Evolutionary conservation across 306 rosid species (phyloP).

Genomic region (Inga laurina): DNA sequence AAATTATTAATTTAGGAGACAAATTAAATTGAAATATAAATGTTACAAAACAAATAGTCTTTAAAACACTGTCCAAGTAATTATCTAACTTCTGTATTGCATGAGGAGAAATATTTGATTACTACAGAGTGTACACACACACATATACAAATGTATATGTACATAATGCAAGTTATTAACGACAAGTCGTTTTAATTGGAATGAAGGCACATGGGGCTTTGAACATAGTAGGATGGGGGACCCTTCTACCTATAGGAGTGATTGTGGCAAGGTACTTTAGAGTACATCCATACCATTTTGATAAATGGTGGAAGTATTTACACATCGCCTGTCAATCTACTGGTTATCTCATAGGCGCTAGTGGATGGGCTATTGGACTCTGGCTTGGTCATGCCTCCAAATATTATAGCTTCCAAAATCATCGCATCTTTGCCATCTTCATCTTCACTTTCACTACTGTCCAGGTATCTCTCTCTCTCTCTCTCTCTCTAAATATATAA

Average conservation of each 20-base stretch:
- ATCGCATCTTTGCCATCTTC: conserved; percentile 54
- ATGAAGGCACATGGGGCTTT: conserved; percentile 76
- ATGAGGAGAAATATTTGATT: not conserved
- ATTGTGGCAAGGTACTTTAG: conserved; percentile 65
- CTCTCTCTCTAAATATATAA: not conserved
- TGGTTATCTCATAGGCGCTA: conserved; percentile 57
- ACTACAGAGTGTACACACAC: not conserved
- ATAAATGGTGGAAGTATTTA: conserved; percentile 15
- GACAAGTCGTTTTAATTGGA: not conserved
- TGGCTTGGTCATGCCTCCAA: conserved; percentile 70
- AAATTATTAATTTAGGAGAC: no score
- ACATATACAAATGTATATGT: no score
- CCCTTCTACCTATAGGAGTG: conserved; percentile 66
- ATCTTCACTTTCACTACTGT: conserved; percentile 65
- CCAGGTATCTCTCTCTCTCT: conserved; percentile 44
- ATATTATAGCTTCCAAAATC: conserved; percentile 53
- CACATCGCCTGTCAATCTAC: conserved; percentile 51
- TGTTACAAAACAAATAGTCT: not conserved
- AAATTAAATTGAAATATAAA: no score
- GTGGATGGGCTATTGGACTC: conserved; percentile 70
- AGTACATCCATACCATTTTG: conserved; percentile 26
- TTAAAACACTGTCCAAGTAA: not conserved
- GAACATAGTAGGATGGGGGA: conserved; percentile 87
- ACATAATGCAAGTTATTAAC: not conserved
- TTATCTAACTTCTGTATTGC: not conserved